These are phyloP conservation scores for Paxillus ammoniavirescens DNA, from an alignment of 768 basidiomycete species.

Conservation along the genomic window DNA sequence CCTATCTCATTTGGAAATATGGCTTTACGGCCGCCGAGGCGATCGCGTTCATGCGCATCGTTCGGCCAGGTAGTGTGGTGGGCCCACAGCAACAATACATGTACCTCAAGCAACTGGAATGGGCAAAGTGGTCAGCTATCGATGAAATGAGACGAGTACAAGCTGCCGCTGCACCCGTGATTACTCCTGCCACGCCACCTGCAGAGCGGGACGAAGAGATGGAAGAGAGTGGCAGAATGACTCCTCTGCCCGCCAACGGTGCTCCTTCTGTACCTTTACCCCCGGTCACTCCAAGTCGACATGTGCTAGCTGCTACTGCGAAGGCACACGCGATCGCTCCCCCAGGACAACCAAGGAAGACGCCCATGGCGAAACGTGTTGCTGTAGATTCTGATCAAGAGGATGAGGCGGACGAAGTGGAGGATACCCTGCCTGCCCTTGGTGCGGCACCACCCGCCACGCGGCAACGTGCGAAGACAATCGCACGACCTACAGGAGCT, in stretches of 20 bases:
- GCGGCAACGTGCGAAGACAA: conserved; percentile 36
- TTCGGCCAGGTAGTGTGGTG: conserved; percentile 91
- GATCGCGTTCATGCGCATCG: conserved; percentile 97
- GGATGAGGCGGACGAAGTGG: conserved; percentile 47
- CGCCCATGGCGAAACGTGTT: conserved; percentile 72
- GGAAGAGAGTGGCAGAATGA: conserved; percentile 42
- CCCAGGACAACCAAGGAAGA: conserved; percentile 86
- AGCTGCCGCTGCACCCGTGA: conserved; percentile 45
- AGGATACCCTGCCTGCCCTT: conserved; percentile 65
- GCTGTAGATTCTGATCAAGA: conserved; percentile 71
- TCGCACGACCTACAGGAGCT: conserved; percentile 37
- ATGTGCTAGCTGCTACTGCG: conserved; percentile 67
- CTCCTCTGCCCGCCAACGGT: conserved; percentile 28
- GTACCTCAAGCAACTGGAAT: conserved; percentile 92
- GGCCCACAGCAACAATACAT: conserved; percentile 94
- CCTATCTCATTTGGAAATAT: conserved; percentile 98
- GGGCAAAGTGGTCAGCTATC: conserved; percentile 89
- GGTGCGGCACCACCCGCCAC: conserved; percentile 43
- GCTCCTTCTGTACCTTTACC: conserved; percentile 40
- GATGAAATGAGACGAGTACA: conserved; percentile 64
- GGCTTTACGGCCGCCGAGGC: conserved; percentile 95
- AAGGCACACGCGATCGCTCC: conserved; percentile 71
- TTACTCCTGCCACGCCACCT: conserved; percentile 78
- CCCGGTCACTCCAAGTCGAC: conserved; percentile 80
- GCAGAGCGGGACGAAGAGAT: conserved; percentile 71